Conservation (phyloP, 1,139 yeast genomes). For the Sugiyamaella neomexicana region DNA sequence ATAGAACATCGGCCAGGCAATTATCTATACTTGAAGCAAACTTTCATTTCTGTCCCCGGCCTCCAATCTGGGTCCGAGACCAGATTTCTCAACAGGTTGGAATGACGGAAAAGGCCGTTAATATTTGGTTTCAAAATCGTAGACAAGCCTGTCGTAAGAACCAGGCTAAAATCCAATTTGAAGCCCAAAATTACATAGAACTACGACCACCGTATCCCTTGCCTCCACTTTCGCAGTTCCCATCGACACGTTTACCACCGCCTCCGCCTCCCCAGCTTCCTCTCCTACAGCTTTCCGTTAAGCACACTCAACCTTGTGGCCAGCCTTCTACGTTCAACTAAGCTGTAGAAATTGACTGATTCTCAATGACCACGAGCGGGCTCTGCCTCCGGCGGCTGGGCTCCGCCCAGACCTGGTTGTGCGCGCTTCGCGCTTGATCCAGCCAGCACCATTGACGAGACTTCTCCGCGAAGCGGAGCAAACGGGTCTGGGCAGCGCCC, state of each 20-base stretch:
- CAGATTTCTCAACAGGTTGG: conserved; percentile 3
- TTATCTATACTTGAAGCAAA: conserved; percentile 6
- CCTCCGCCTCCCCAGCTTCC: conserved; percentile 10
- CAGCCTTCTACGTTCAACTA: background rate
- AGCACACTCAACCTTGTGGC: background rate
- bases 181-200: background rate
- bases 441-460: no score
- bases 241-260: background rate
- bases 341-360: no score
- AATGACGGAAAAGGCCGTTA: conserved; percentile 10
- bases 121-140: conserved; percentile 11
- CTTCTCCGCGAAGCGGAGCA: no score
- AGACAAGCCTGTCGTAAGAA: conserved; percentile 6
- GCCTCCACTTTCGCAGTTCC: background rate
- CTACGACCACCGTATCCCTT: background rate
- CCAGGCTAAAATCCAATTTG: background rate
- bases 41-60: background rate
- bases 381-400: no score
- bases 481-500: no score
- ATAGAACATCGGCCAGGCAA: conserved; percentile 8
- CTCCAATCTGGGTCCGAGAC: conserved; percentile 12
- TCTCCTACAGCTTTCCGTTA: background rate
- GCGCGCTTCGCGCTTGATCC: no score
- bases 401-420: no score
- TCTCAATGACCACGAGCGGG: no score